Percentiles rank a stretch among this genome's conserved stretches.
phyloP scores from a whole-genome alignment of 2,329 filamentous ascomycete species.

The Leptodontidium sp. region DNA sequence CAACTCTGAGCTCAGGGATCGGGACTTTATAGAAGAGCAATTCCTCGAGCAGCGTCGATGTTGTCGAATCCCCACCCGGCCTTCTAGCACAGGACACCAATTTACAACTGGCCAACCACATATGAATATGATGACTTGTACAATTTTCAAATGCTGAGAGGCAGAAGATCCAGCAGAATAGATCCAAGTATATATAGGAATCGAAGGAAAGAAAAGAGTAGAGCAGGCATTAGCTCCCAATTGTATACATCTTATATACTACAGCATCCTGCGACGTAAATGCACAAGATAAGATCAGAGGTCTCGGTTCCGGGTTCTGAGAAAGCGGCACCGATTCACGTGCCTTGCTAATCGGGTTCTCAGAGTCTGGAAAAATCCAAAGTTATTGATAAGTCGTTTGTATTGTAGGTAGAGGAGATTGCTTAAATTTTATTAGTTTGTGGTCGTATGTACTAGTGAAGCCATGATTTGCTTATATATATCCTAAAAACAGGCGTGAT shows the following conservation, averaged over 20 bases:
- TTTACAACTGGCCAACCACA: conserved; percentile 16
- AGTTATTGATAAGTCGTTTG: conserved; percentile 5
- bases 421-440: conserved; percentile 1
- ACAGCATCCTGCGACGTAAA: conserved; percentile 15
- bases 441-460: neutral
- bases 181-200: conserved; percentile 18
- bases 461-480: too few relatives aligned
- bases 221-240: conserved; percentile 17
- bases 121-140: conserved; percentile 15
- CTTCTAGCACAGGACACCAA: conserved; percentile 16
- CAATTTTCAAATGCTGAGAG: conserved; percentile 16
- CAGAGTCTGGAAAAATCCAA: conserved; percentile 5
- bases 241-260: conserved; percentile 16
- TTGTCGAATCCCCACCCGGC: conserved; percentile 11
- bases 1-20: conserved; percentile 16
- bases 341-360: conserved; percentile 10
- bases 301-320: conserved; percentile 18
- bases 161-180: conserved; percentile 18
- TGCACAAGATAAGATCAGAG: conserved; percentile 17
- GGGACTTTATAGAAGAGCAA: conserved; percentile 12
- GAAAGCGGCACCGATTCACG: conserved; percentile 3
- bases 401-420: conserved; percentile 16
- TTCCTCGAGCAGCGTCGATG: conserved; percentile 16
- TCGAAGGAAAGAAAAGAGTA: conserved; percentile 18
- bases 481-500: too few relatives aligned